A percentile compares a stretch with the other conserved stretches of the same genome.
Conservation (phyloP, 2,329 filamentous ascomycete species). For the Chaetomium sp. region DNA sequence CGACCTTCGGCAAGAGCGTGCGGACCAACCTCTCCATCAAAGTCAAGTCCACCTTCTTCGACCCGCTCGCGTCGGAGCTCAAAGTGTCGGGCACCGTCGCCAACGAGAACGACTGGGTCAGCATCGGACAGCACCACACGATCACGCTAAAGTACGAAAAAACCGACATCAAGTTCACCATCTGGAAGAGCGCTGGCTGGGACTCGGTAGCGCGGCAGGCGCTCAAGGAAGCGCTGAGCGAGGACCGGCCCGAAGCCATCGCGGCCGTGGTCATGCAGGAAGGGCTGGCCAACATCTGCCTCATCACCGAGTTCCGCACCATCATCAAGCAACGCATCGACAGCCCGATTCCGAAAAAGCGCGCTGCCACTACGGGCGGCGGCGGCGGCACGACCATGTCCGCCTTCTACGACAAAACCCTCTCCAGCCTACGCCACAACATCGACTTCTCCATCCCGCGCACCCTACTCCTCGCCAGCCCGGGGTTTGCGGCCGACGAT, state of each 20-base stretch:
- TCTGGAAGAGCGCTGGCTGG: constrained; percentile 83
- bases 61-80: constrained; percentile 48
- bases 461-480: constrained; percentile 78
- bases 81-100: constrained; percentile 50
- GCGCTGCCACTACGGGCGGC: constrained; percentile 57
- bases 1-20: constrained; percentile 44
- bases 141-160: constrained; percentile 80
- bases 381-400: constrained; percentile 56
- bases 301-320: constrained; percentile 75
- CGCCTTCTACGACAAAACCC: constrained; percentile 70
- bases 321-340: constrained; percentile 66
- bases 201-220: constrained; percentile 79
- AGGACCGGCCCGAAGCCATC: constrained; percentile 72
- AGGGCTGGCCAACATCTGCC: constrained; percentile 72
- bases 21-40: constrained; percentile 52
- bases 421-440: constrained; percentile 68
- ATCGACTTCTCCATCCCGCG: constrained; percentile 66
- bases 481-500: constrained; percentile 75
- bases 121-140: constrained; percentile 52
- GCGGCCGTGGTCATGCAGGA: constrained; percentile 94
- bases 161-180: constrained; percentile 57
- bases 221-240: constrained; percentile 70
- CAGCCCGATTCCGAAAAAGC: constrained; percentile 60
- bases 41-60: constrained; percentile 53
- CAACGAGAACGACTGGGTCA: constrained; percentile 47